Conservation (phyloP, 2,329 filamentous ascomycete species). For the Hysterium pulicare region DNA sequence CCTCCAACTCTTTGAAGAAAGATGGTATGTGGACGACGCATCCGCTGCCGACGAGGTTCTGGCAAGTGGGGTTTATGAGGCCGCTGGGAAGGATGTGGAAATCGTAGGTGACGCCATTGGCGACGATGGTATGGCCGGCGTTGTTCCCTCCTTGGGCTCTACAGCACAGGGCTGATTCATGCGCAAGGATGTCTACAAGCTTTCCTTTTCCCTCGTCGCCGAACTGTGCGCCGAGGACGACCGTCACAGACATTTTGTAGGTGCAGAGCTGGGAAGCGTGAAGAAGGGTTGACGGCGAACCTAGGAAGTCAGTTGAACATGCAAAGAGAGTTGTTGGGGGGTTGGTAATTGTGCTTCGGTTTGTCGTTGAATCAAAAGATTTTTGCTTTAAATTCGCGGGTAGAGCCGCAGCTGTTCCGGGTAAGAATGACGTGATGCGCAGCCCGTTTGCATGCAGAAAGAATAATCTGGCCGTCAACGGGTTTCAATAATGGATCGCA, state of each 20-base stretch:
- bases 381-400: no score
- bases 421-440: no score
- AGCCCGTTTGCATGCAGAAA: no score
- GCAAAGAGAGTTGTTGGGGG: no score
- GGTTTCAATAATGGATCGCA: no score
- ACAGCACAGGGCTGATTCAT: conserved; percentile 54
- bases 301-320: no score
- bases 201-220: conserved; percentile 60
- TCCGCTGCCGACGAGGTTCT: conserved; percentile 66
- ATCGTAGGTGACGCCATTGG: conserved; percentile 46
- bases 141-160: conserved; percentile 61
- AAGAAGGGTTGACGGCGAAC: no score
- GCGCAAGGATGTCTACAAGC: conserved; percentile 56
- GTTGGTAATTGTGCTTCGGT: no score
- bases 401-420: no score
- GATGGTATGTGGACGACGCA: conserved; percentile 67
- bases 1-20: conserved; percentile 64
- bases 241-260: conserved; percentile 55
- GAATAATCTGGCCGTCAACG: no score
- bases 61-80: conserved; percentile 66
- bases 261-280: conserved; percentile 11
- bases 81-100: conserved; percentile 54
- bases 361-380: no score
- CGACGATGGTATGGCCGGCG: conserved; percentile 46
- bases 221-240: conserved; percentile 60